Base-by-base conservation (phyloP, 208 protist genomes). In the Crithidia bombi region DNA sequence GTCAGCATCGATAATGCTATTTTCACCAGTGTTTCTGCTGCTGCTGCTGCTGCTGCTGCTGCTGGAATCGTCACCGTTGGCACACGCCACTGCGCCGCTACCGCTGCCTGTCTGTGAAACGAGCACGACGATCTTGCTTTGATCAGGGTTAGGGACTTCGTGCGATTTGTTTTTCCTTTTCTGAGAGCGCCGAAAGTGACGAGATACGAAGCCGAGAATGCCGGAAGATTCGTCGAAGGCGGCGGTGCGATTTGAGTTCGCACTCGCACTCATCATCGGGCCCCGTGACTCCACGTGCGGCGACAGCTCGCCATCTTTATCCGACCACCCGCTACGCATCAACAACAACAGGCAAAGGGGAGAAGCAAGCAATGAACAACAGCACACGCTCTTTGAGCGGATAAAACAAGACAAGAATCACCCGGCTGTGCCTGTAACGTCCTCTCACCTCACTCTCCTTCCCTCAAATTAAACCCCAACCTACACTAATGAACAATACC, bases 171-270 rank as follows among this genome's bases (percentile, higher is more conserved):
- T 33, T 12, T 59, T 55, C 14, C 51, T 50, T 1, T 30, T 19
- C 21, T 55, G 7, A 2, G 63, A 59, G 23, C 36, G 49, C 0
- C 47, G 63, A 46, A 59, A 59, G 51, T 39, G 38, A 11, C 47
- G 49, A 3, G 50, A 56, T 23, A 69, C 35, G 26, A 69, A 57
- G 51, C 50, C 36, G 47, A 69, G 50, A n/a, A 69, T 49, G 51
- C 54, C 65, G 11, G 54, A n/a, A n/a, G 55, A 62, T 23, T 71
- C 65, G 33, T 71, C 65, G 26, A 64, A 71, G 38, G 55, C 44
- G 9, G 46, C 41, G 15, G 65, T 71, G 54, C 54, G 39, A 43
- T 63, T 71, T 5, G 65, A 71, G 38, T 43, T 58, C 19, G 54
- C 54, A 25, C 65, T 71, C 4, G 65, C 41, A 17, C 65, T 33